Percentiles rank a stretch among this genome's conserved stretches.
Conservation (phyloP, 441 rosid genomes). For the Rhodomyrtus psidioides region DNA sequence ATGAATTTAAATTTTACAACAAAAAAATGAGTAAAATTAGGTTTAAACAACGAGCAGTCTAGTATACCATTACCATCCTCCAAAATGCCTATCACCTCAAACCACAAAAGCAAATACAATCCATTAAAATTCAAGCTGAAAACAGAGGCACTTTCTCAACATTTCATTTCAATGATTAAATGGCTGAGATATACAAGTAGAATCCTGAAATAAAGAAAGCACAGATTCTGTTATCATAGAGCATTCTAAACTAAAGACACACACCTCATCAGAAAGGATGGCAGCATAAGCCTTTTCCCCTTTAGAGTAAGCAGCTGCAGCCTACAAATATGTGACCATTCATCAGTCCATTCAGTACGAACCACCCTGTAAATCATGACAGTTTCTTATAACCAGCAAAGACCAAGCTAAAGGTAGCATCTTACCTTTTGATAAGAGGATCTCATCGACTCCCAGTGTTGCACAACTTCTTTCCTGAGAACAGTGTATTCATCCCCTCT, state of each 20-base stretch:
- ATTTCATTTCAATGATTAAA: background rate
- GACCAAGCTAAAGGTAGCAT: background rate
- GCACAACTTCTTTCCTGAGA: constrained; percentile 48
- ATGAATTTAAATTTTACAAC: background rate
- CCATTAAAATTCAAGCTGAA: background rate
- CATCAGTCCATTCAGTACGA: background rate
- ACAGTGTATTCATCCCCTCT: constrained; percentile 57
- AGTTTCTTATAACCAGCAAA: background rate
- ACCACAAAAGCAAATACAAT: background rate
- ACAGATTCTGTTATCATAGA: background rate
- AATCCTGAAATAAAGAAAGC: background rate
- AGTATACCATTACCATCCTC: background rate
- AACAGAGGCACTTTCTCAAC: background rate
- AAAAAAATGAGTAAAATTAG: background rate
- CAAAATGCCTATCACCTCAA: background rate
- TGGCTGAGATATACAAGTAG: background rate
- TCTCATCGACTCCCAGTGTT: constrained; percentile 63
- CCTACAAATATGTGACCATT: constrained; percentile 29
- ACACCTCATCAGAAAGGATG: constrained; percentile 78
- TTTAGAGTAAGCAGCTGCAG: constrained; percentile 68
- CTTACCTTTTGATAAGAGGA: constrained; percentile 63
- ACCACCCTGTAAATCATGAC: background rate
- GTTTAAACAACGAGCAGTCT: background rate
- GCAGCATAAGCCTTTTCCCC: constrained; percentile 56
- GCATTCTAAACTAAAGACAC: background rate